A percentile compares a stretch with the other conserved stretches of the same genome.
Evolutionary conservation across 2,329 filamentous ascomycete genomes (phyloP).

Genomic region (Colletotrichum brevisporum): DNA sequence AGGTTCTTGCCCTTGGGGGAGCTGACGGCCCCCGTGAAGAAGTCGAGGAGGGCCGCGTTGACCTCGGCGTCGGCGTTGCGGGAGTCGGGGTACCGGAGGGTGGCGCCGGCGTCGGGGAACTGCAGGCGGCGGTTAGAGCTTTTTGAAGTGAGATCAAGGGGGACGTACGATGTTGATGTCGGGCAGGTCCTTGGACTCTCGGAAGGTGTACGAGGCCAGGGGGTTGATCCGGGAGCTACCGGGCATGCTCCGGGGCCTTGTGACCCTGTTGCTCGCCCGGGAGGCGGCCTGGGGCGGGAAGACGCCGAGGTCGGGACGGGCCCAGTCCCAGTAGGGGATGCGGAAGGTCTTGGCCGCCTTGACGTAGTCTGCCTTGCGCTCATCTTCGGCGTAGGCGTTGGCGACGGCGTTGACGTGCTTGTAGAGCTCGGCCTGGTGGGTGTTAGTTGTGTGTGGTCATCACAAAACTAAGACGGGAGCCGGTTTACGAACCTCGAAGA

Average conservation of each 20-base stretch:
- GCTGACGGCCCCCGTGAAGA: constrained; percentile 20
- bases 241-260: constrained; percentile 48
- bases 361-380: constrained; percentile 44
- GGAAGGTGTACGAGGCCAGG: constrained; percentile 28
- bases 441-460: neutral
- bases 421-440: constrained; percentile 44
- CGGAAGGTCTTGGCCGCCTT: constrained; percentile 48
- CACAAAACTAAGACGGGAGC: neutral
- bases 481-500: constrained; percentile 65
- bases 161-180: constrained; percentile 16
- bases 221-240: constrained; percentile 34
- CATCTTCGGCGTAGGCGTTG: constrained; percentile 41
- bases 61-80: constrained; percentile 13
- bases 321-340: constrained; percentile 54
- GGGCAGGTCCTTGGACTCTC: constrained; percentile 6
- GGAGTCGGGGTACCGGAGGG: constrained; percentile 43
- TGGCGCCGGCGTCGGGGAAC: constrained; percentile 28
- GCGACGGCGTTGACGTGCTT: constrained; percentile 44
- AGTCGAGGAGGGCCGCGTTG: constrained; percentile 11
- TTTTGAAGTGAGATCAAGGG: neutral
- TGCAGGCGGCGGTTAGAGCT: neutral
- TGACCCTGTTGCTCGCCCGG: constrained; percentile 26
- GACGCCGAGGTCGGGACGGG: constrained; percentile 35
- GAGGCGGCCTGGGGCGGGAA: constrained; percentile 43
- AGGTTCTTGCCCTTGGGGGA: constrained; percentile 23